Percentiles rank a stretch among this genome's conserved stretches.
phyloP scores from a whole-genome alignment of 192 early-diverging fungal genomes.

The Thoreauomyces humboldtii region DNA sequence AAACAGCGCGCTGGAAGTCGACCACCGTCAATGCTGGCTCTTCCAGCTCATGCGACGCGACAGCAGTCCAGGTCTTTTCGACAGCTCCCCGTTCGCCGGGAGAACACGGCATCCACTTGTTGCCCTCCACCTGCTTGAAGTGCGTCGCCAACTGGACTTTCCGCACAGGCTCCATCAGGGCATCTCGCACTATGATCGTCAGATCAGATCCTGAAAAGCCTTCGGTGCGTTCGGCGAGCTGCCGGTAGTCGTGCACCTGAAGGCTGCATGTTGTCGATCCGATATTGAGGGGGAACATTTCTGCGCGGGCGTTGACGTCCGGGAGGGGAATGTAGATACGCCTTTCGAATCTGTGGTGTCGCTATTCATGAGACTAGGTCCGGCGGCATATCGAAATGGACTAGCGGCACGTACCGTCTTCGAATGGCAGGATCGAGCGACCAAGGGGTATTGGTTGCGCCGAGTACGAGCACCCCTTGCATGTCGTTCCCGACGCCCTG shows the following conservation, averaged over 20 bases:
- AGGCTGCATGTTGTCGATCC: conserved; percentile 88
- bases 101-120: conserved; percentile 90
- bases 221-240: conserved; percentile 78
- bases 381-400: no score
- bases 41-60: conserved; percentile 79
- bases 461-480: conserved; percentile 91
- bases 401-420: conserved; percentile 60
- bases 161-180: conserved; percentile 94
- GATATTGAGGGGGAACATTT: conserved; percentile 91
- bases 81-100: conserved; percentile 84
- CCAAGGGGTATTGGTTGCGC: conserved; percentile 98
- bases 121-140: conserved; percentile 71
- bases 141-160: conserved; percentile 94
- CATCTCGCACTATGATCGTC: conserved; percentile 89
- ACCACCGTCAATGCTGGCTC: conserved; percentile 83
- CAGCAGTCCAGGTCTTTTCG: conserved; percentile 86
- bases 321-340: conserved; percentile 98
- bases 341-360: conserved; percentile 93
- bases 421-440: conserved; percentile 90
- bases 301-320: conserved; percentile 78
- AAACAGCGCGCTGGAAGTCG: conserved; percentile 84
- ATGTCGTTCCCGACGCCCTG: conserved; percentile 97
- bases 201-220: conserved; percentile 98
- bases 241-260: conserved; percentile 65
- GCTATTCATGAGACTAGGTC: no score